A percentile compares a stretch with the other conserved stretches of the same genome.
Conservation (phyloP, 2,329 filamentous ascomycete genomes). For the Epichloe coenophiala region DNA sequence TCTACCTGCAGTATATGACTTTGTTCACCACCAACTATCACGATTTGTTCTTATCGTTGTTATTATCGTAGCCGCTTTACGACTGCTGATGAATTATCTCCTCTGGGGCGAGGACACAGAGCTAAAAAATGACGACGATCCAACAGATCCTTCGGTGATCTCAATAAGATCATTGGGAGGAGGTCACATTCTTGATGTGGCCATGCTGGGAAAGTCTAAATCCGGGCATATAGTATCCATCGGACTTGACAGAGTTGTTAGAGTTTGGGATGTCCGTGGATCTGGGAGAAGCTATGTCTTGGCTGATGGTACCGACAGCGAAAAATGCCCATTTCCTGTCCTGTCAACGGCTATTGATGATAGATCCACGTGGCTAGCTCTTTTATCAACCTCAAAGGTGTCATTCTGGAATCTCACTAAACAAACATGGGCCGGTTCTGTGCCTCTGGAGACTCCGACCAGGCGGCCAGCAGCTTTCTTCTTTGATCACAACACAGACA, state of each 20-base stretch:
- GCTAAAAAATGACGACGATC: conserved; percentile 30
- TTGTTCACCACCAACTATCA: conserved; percentile 43
- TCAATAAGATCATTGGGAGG: conserved; percentile 45
- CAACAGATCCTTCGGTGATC: conserved; percentile 34
- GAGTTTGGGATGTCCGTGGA: conserved; percentile 49
- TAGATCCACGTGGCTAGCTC: conserved; percentile 49
- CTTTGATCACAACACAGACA: conserved; percentile 34
- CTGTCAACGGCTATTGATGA: conserved; percentile 52
- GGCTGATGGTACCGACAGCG: conserved; percentile 24
- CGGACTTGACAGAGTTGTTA: conserved; percentile 55
- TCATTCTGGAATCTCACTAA: conserved; percentile 50
- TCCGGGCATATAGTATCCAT: conserved; percentile 55
- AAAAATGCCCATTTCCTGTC: conserved; percentile 41
- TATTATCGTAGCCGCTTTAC: conserved; percentile 49
- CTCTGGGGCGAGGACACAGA: conserved; percentile 49
- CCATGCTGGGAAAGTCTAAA: conserved; percentile 46
- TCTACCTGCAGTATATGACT: conserved; percentile 43
- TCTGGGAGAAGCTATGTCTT: conserved; percentile 28
- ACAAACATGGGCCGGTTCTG: conserved; percentile 40
- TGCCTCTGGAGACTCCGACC: conserved; percentile 35
- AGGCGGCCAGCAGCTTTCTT: conserved; percentile 50
- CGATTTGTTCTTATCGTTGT: conserved; percentile 51
- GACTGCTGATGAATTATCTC: conserved; percentile 60
- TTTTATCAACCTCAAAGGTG: conserved; percentile 42
- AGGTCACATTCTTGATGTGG: conserved; percentile 57